Conservation (phyloP, 1,284 basidiomycete genomes). For the Pisolithus thermaeus region DNA sequence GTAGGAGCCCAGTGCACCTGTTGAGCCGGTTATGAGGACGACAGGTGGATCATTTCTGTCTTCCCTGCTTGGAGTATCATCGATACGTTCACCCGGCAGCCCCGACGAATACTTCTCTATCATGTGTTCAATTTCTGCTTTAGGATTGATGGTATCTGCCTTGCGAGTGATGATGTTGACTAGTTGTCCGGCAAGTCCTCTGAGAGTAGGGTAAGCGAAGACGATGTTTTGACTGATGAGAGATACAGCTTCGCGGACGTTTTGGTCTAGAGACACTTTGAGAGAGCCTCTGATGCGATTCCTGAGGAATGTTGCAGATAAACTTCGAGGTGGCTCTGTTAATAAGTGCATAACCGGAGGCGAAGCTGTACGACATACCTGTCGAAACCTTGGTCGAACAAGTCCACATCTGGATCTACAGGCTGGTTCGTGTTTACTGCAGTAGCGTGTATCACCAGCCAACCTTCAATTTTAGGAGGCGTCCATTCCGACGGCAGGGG, state of each 20-base stretch:
- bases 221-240: constrained; percentile 16
- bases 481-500: constrained; percentile 22
- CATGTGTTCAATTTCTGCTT: constrained; percentile 17
- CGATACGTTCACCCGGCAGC: constrained; percentile 11
- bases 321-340: constrained; percentile 10
- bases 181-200: constrained; percentile 13
- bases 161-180: constrained; percentile 7
- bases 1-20: constrained; percentile 31
- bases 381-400: constrained; percentile 33
- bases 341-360: neutral
- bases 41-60: constrained; percentile 8
- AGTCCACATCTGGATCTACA: constrained; percentile 16
- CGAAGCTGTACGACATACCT: constrained; percentile 17
- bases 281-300: constrained; percentile 29
- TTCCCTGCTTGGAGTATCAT: neutral
- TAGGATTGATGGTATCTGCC: neutral
- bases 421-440: constrained; percentile 15
- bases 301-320: constrained; percentile 30
- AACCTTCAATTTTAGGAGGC: constrained; percentile 16
- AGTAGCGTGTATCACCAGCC: constrained; percentile 25
- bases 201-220: constrained; percentile 24
- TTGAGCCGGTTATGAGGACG: constrained; percentile 32
- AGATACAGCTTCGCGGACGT: constrained; percentile 3
- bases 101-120: constrained; percentile 24
- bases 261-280: constrained; percentile 14